These are phyloP conservation scores for Lojkania enalia DNA, from an alignment of 2,329 filamentous ascomycete genomes.

Conservation along the genomic window DNA sequence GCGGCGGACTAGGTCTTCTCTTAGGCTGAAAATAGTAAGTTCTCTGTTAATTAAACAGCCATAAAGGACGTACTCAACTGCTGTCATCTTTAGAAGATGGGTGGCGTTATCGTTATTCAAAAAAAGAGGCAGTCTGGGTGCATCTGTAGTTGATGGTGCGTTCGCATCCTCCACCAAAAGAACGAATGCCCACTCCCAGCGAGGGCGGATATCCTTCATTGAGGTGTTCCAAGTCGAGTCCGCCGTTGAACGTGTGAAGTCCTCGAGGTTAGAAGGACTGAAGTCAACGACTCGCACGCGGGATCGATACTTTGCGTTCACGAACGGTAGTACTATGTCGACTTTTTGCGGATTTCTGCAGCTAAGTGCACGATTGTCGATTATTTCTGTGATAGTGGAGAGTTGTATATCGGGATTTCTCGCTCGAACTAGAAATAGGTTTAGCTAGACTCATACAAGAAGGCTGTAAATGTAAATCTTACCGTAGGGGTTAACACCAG, in stretches of 20 bases:
- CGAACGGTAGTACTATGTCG: conserved; percentile 66
- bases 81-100: conserved; percentile 59
- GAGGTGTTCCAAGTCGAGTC: conserved; percentile 34
- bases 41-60: not conserved
- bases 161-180: conserved; percentile 74
- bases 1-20: conserved; percentile 37
- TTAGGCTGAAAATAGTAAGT: conserved; percentile 53
- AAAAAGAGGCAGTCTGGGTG: conserved; percentile 63
- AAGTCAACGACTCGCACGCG: conserved; percentile 82
- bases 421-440: conserved; percentile 50
- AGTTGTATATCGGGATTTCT: conserved; percentile 43
- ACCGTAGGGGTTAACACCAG: conserved; percentile 48
- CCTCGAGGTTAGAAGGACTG: conserved; percentile 67
- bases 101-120: conserved; percentile 65
- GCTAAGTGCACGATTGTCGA: conserved; percentile 51
- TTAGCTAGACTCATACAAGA: conserved; percentile 8
- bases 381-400: conserved; percentile 50
- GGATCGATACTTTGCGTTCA: conserved; percentile 70
- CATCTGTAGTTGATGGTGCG: conserved; percentile 26
- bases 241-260: conserved; percentile 64
- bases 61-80: conserved; percentile 54
- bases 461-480: conserved; percentile 19
- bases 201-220: conserved; percentile 42
- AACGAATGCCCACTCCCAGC: conserved; percentile 85
- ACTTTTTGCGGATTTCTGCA: conserved; percentile 36